Evolutionary conservation across 192 early-diverging fungal species (phyloP), one percentile per base, ranked within the genome.

Genomic region (Pilobolus umbonatus): DNA sequence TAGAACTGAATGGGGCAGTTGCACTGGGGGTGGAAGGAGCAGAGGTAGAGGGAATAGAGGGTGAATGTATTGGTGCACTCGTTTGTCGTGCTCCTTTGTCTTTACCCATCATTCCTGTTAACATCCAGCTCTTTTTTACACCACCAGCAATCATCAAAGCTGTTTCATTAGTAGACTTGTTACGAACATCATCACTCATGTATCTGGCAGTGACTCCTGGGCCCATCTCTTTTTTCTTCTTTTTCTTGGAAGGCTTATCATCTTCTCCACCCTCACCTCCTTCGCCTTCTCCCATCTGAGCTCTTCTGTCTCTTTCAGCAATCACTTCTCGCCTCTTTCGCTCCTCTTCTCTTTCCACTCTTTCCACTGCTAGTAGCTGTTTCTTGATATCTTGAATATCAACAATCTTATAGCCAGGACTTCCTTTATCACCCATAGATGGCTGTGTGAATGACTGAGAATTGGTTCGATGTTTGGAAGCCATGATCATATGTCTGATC

Each of bases 281-380:
- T 24, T 59, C 57, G 19, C 55, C 36, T n/a, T 46, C 73, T 57
- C 88, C 77, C 65, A 73, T 30, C 61, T 78, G 65, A 60, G 77
- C 74, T 67, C 72, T 15, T 71, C 79, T 17, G 67, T 60, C 64
- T 15, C 65, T 22, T 15, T 62, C 57, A 24, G 56, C 38, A 40
- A 66, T 45, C 61, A 75, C 62, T 73, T 74, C 55, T 71, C 48
- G 46, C 2, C 57, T 28, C 45, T 74, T 73, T 9, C 81, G 75
- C 57, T 91, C 88, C 57, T 79, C 73, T 60, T 88, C 78, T 43
- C 80, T 69, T 43, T 88, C 88, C 5, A 84, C 81, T 49, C 86
- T 82, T 65, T 88, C 87, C 40, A 91, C 69, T 14, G 84, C 85
- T 43, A 79, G 49, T 15, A 91, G 71, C 64, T 91, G 88, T 35